Percentiles rank a stretch among this genome's conserved stretches.
phyloP scores from a whole-genome alignment of 78 protist genomes.

The Emiliania huxleyi region DNA sequence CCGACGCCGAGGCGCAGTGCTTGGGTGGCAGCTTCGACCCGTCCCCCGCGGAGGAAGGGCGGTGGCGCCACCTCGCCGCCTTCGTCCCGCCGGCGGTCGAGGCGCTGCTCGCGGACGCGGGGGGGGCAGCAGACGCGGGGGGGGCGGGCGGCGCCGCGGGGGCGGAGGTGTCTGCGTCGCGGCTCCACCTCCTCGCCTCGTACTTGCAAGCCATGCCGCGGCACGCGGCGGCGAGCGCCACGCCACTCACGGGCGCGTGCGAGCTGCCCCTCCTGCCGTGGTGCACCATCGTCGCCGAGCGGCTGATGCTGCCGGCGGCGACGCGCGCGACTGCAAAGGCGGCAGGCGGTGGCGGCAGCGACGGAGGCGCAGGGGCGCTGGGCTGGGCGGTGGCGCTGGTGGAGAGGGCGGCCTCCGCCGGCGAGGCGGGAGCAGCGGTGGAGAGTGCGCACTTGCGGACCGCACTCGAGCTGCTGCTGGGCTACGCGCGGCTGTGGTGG shows the following conservation, averaged over 20 bases:
- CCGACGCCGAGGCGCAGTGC: no score
- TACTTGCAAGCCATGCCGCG: background rate
- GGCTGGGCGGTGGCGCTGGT: background rate
- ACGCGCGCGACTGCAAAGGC: background rate
- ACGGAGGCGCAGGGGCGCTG: background rate
- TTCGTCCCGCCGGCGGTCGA: background rate
- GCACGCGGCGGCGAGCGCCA: background rate
- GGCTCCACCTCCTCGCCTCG: background rate
- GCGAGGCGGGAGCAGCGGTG: background rate
- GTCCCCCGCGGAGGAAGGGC: no score
- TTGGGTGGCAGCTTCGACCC: no score
- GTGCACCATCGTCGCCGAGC: background rate
- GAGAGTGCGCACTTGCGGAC: background rate
- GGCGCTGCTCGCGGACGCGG: background rate
- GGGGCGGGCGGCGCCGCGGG: background rate
- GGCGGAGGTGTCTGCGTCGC: background rate
- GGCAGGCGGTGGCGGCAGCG: background rate
- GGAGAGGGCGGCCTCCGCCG: background rate
- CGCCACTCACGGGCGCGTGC: background rate
- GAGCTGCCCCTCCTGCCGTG: background rate
- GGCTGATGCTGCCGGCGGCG: background rate
- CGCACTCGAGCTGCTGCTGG: background rate
- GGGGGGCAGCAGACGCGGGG: background rate
- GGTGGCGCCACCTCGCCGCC: background rate
- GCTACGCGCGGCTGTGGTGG: background rate